Evolutionary conservation across 805 yeast genomes (phyloP).

Genomic region (Hanseniaspora meyeri): DNA sequence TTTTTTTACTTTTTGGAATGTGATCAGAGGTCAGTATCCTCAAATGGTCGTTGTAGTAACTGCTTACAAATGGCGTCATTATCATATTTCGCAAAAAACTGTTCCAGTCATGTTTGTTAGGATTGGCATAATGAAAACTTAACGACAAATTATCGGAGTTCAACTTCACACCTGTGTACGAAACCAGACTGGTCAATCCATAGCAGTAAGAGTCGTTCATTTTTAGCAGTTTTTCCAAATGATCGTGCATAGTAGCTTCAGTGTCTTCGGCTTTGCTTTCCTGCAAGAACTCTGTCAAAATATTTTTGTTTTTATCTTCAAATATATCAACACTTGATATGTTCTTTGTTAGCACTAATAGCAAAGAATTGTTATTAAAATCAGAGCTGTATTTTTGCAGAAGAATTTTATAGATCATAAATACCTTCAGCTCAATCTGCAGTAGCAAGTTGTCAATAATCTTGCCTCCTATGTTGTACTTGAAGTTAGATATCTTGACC

Average conservation of each 20-base stretch:
- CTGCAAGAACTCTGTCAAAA: constrained; percentile 7
- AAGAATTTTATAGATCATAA: constrained; percentile 34
- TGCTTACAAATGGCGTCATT: constrained; percentile 30
- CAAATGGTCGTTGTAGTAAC: constrained; percentile 34
- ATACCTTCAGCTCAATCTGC: constrained; percentile 33
- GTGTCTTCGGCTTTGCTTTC: constrained; percentile 19
- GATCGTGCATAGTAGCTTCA: constrained; percentile 15
- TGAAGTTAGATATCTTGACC: constrained; percentile 32
- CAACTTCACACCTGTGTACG: constrained; percentile 18
- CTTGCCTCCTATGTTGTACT: constrained; percentile 20
- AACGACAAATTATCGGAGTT: neutral
- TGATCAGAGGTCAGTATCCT: constrained; percentile 21
- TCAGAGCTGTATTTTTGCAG: constrained; percentile 26
- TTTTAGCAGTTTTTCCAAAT: constrained; percentile 20
- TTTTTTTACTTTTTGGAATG: neutral
- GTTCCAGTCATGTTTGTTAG: constrained; percentile 27
- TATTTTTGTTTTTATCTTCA: constrained; percentile 7
- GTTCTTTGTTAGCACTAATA: constrained; percentile 31
- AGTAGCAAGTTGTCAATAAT: constrained; percentile 25
- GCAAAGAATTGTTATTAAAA: constrained; percentile 31
- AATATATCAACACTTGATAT: constrained; percentile 36
- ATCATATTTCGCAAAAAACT: constrained; percentile 19
- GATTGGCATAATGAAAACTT: constrained; percentile 21
- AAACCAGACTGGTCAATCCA: constrained; percentile 44
- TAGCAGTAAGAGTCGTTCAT: constrained; percentile 34